Base-by-base conservation (phyloP, 78 protist species). In the Cavenderia fasciculata region DNA sequence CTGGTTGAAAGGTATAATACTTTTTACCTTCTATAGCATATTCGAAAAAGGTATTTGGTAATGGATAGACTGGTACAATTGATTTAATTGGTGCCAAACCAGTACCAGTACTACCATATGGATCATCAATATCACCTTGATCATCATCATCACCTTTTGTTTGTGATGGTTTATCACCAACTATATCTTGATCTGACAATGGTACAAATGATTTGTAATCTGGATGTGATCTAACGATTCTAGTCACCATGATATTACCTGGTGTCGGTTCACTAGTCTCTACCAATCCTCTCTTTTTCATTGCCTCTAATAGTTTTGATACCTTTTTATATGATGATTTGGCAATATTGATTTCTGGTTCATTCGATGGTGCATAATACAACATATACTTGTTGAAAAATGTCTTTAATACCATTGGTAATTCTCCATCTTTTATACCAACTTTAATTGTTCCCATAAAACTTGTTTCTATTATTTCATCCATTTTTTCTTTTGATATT, bases 381-480 rank as follows among this genome's bases (percentile, higher is more conserved):
- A 79, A n/a, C 44, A 79, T 79, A 79, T 65, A 27, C 40, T 79
- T 79, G 21, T 54, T 31, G 54, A 79, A 79, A 5, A 79, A 72
- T 34, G 88, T 79, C 29, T 79, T 79, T 18, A 79, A 40, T 29
- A 62, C 61, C n/a, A 79, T 46, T 52, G 88, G 88, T 66, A 79
- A 66, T 19, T 79, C 76, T 31, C 41, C 18, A 66, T 79, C 88
- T 36, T 44, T 40, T 1, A 79, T 62, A 27, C 88, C 88, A 23
- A 63, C 31, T 54, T 79, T 79, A 38, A 79, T 79, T 19, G 88
- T 68, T 11, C 88, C 88, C 57, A 79, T 47, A 66, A 79, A 79
- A 52, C 88, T 79, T 49, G 29, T 52, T 19, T 25, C n/a, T 54
- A 79, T 34, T 14, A 79, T 34, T 29, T 66, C 44, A 41, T 79